Evolutionary conservation across 2,329 filamentous ascomycete species (phyloP).

Genomic region (Mollisia scopiformis): DNA sequence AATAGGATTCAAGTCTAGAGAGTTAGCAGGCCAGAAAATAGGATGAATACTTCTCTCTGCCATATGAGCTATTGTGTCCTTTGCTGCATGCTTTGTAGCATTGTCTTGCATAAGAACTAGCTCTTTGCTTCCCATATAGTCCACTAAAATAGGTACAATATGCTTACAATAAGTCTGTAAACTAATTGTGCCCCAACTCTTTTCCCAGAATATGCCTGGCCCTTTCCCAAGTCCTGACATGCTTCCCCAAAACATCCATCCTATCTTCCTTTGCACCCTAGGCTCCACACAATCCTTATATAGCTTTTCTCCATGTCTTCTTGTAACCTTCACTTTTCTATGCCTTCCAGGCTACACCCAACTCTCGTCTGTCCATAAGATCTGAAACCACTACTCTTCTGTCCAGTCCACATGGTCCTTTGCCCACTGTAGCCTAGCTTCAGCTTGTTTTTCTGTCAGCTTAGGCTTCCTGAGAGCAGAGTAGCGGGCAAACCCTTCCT

Average conservation of each 20-base stretch:
- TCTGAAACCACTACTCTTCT: conserved; percentile 5
- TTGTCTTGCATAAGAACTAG: conserved; percentile 2
- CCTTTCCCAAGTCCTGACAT: conserved; percentile 10
- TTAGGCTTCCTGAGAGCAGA: conserved; percentile 10
- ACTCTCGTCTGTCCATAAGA: conserved; percentile 16
- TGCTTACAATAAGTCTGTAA: neutral
- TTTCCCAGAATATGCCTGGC: conserved; percentile 9
- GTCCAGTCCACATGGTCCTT: conserved; percentile 6
- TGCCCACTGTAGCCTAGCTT: conserved; percentile 2
- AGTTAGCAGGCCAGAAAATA: conserved; percentile 4
- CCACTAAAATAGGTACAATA: neutral
- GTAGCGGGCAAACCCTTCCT: conserved; percentile 19
- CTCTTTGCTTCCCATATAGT: neutral
- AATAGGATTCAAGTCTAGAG: conserved; percentile 9
- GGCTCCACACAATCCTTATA: neutral
- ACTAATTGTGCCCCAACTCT: conserved; percentile 30
- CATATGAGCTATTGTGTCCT: neutral
- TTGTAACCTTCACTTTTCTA: conserved; percentile 1
- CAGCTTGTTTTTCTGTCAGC: conserved; percentile 5
- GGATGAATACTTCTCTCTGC: neutral
- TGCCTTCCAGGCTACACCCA: conserved; percentile 16
- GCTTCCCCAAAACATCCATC: conserved; percentile 13
- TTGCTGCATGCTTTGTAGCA: neutral
- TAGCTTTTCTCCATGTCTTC: neutral
- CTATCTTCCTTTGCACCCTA: neutral